Percentiles rank a stretch among this genome's conserved stretches.
Evolutionary conservation across 306 rosid species (phyloP).

Genomic region (Vicia villosa): DNA sequence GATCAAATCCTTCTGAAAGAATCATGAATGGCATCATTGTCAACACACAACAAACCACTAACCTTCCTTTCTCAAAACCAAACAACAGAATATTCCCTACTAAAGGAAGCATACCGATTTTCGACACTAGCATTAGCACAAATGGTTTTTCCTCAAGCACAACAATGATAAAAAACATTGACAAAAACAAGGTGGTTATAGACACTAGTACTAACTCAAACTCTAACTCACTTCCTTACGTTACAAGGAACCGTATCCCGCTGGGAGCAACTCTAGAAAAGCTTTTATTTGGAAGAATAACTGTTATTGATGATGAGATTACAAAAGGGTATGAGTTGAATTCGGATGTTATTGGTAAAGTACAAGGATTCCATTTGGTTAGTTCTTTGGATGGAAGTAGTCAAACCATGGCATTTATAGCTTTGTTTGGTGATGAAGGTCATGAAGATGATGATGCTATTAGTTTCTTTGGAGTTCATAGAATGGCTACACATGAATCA

Average conservation of each 20-base stretch:
- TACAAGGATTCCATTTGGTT: slow-evolving; percentile 50
- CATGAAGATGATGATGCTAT: slow-evolving; percentile 36
- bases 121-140: slow-evolving; percentile 27
- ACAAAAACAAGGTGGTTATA: slow-evolving; percentile 36
- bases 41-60: slow-evolving; percentile 31
- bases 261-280: slow-evolving; percentile 28
- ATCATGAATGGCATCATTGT: slow-evolving; percentile 37
- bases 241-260: slow-evolving; percentile 19
- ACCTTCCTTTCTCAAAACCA: slow-evolving; percentile 56
- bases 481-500: slow-evolving; percentile 36
- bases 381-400: slow-evolving; percentile 53
- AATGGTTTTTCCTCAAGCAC: background rate
- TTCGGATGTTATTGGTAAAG: slow-evolving; percentile 39
- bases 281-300: slow-evolving; percentile 50
- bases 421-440: slow-evolving; percentile 29
- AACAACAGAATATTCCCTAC: slow-evolving; percentile 38
- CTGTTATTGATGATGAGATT: slow-evolving; percentile 50
- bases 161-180: slow-evolving; percentile 30
- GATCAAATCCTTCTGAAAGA: slow-evolving; percentile 50
- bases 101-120: slow-evolving; percentile 35
- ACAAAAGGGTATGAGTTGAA: slow-evolving; percentile 40
- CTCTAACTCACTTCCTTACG: slow-evolving; percentile 35
- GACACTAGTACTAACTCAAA: background rate
- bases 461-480: slow-evolving; percentile 49
- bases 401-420: slow-evolving; percentile 46